Percentiles rank a stretch among this genome's conserved stretches.
Conservation (phyloP, 768 basidiomycete genomes). For the Austroboletus eburneus region DNA sequence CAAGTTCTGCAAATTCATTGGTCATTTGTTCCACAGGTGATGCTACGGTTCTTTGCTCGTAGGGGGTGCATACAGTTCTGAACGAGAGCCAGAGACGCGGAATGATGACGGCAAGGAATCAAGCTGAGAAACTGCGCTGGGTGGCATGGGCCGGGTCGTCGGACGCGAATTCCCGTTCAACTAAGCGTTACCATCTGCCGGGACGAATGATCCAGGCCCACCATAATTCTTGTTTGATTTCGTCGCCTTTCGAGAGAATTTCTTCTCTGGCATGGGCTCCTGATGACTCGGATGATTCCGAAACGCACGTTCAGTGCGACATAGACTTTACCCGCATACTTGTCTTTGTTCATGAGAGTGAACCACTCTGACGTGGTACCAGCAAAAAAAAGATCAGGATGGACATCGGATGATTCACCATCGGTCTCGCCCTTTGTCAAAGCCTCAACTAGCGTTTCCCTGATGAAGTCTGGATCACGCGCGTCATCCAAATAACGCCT, state of each 20-base stretch:
- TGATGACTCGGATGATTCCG: constrained; percentile 26
- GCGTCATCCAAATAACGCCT: constrained; percentile 90
- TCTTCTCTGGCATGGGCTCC: constrained; percentile 81
- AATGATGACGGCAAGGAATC: constrained; percentile 61
- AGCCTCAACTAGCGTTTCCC: constrained; percentile 84
- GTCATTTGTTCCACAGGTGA: constrained; percentile 54
- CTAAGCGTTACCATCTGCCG: constrained; percentile 37
- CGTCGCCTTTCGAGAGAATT: constrained; percentile 44
- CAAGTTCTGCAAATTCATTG: constrained; percentile 64
- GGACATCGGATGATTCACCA: constrained; percentile 50
- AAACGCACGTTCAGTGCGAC: constrained; percentile 81
- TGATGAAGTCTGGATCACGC: constrained; percentile 93
- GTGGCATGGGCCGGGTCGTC: constrained; percentile 6
- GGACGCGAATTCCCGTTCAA: constrained; percentile 20
- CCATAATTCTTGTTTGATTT: constrained; percentile 62
- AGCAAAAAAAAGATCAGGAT: constrained; percentile 6
- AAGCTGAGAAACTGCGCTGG: constrained; percentile 34
- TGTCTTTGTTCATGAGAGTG: constrained; percentile 81
- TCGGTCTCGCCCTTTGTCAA: constrained; percentile 95
- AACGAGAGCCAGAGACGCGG: constrained; percentile 56
- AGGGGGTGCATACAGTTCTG: constrained; percentile 74
- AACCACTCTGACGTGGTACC: constrained; percentile 76
- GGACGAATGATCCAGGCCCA: constrained; percentile 73
- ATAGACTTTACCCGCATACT: constrained; percentile 94
- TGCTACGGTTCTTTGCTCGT: constrained; percentile 50